phyloP scores from a whole-genome alignment of 495 filamentous ascomycete genomes.

The Aspergillus panamensis region DNA sequence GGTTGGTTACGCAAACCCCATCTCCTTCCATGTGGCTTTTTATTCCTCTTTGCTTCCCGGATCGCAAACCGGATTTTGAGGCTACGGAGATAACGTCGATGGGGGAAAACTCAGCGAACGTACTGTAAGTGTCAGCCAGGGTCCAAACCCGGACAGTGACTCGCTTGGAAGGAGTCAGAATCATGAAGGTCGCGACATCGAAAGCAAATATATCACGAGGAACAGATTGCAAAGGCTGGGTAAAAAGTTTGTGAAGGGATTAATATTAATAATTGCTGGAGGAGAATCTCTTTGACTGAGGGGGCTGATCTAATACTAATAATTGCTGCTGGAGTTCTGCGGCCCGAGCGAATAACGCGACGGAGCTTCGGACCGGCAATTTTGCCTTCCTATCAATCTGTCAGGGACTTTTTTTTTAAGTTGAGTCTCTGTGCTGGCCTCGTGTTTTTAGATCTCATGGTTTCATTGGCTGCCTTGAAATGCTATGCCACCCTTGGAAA shows the following conservation, averaged over 20 bases:
- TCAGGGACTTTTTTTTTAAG: background rate
- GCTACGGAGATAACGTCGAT: conserved; percentile 22
- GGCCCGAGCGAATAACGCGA: conserved; percentile 18
- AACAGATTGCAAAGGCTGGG: conserved; percentile 4
- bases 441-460: background rate
- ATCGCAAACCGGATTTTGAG: conserved; percentile 7
- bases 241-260: conserved; percentile 5
- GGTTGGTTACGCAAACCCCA: too few species aligned
- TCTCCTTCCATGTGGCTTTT: background rate
- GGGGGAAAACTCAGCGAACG: conserved; percentile 14
- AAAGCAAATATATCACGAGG: background rate
- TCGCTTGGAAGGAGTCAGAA: conserved; percentile 39
- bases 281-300: conserved; percentile 11
- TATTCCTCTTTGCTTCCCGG: background rate
- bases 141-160: conserved; percentile 43
- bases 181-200: conserved; percentile 45
- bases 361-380: conserved; percentile 18
- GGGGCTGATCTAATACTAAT: conserved; percentile 18
- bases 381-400: background rate
- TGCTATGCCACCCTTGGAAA: background rate
- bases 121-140: conserved; percentile 38
- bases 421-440: background rate
- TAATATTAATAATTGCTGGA: conserved; percentile 9
- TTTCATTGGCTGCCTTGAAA: background rate
- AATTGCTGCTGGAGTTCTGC: conserved; percentile 4